Base-by-base conservation (phyloP, 768 basidiomycete species). In the Boletus huronensis region DNA sequence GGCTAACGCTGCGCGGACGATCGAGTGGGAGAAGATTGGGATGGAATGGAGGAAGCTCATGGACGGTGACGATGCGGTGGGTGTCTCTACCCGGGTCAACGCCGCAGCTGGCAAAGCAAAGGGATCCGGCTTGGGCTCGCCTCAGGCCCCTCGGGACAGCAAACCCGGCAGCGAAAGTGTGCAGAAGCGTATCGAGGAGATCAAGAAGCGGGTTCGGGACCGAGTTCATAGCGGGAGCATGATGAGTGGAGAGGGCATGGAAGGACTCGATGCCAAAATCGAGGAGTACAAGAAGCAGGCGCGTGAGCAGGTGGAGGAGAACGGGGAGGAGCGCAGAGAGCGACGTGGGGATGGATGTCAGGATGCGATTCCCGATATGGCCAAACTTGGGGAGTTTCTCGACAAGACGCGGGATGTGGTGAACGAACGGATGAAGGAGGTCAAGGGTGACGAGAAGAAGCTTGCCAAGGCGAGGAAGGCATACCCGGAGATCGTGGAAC, bases 21-120 rank as follows among this genome's bases (percentile, higher is more conserved):
- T 52, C n/a, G 65, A 62, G 32, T 59, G 66, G 65, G 48, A 38
- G 16, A 61, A 48, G 36, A 52, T 67, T 6, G 58, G 70, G 14
- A 10, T 5, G n/a, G 53, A 53, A n/a, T 62, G 69, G 69, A 59
- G 50, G 55, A 44, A n/a, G 13, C 46, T 56, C 3, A 47, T 63
- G 58, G 50, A 56, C 0, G 50, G 43, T 1, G 49, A 40, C 26
- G 23, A 48, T 16, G 16, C 31, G 5, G 17, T 21, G 7, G 50
- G 28, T 17, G 10, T n/a, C 42, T 53, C 38, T 26, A 19, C 42
- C n/a, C 13, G 3, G 21, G 41, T 19, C 36, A 21, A 32, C 16
- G 31, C 42, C 6, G 23, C 19, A 2, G 21, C 19, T 17, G 29
- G 35, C 13, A 19, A 31, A 23, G 34, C 2, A 21, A 16, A 23